Percentiles rank a stretch among this genome's conserved stretches.
These are phyloP conservation scores for Avena insularis DNA, from an alignment of 176 grass and related monocot species.

Conservation along the genomic window DNA sequence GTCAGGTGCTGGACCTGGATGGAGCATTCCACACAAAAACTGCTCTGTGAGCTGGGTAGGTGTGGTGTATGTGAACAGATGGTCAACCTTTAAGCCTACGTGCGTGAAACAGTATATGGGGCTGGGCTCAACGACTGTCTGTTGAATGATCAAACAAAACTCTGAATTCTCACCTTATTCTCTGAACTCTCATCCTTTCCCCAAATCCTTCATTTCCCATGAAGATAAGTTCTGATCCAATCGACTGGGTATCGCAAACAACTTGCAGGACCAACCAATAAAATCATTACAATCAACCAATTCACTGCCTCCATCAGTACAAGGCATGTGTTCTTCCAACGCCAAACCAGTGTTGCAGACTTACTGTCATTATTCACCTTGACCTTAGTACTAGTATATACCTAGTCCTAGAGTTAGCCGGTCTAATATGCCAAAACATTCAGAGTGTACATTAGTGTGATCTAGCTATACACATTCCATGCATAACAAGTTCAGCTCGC, in stretches of 20 bases:
- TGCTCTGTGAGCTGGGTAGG: neutral
- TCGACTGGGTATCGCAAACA: neutral
- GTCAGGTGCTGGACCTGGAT: neutral
- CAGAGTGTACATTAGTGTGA: neutral
- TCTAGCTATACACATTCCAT: conserved; percentile 6
- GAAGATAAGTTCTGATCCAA: neutral
- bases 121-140: neutral
- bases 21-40: neutral
- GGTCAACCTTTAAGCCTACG: neutral
- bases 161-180: neutral
- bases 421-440: neutral
- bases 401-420: neutral
- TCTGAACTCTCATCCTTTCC: neutral
- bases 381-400: neutral
- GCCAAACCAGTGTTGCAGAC: neutral
- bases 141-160: neutral
- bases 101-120: neutral
- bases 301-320: neutral
- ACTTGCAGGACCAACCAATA: neutral
- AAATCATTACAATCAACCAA: neutral
- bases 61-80: neutral
- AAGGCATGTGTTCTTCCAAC: neutral
- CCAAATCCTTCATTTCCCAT: neutral
- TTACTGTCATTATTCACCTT: neutral
- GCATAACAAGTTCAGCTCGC: neutral